phyloP scores from a whole-genome alignment of 208 protist species.

The Crithidia mellificae region DNA sequence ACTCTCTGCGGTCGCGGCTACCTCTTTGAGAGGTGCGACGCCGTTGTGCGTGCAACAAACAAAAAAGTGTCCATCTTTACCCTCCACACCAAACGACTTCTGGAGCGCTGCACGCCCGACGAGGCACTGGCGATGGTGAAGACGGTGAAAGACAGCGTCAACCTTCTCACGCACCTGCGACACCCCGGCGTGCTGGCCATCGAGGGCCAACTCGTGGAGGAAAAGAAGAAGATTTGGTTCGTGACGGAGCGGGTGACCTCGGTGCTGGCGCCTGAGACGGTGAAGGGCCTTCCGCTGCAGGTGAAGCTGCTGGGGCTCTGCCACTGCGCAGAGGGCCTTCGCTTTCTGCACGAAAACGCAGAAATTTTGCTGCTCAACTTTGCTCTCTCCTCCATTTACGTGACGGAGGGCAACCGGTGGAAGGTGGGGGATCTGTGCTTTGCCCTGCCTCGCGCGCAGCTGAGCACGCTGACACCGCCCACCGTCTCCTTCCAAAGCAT shows the following conservation, averaged over 20 bases:
- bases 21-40: conserved; percentile 45
- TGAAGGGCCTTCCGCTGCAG: conserved; percentile 38
- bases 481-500: conserved; percentile 31
- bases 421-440: conserved; percentile 58
- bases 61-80: conserved; percentile 54
- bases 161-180: conserved; percentile 40
- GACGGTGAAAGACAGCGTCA: conserved; percentile 33
- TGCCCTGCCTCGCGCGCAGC: conserved; percentile 24
- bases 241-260: conserved; percentile 52
- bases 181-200: conserved; percentile 50
- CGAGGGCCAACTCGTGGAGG: conserved; percentile 42
- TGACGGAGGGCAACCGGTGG: conserved; percentile 50
- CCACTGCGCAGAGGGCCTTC: conserved; percentile 45
- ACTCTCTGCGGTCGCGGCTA: conserved; percentile 36
- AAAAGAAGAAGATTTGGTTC: conserved; percentile 45
- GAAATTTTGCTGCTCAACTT: conserved; percentile 60
- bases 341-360: conserved; percentile 56
- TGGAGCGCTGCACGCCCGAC: conserved; percentile 28
- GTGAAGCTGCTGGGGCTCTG: conserved; percentile 45
- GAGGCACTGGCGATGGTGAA: conserved; percentile 35
- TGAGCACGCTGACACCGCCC: conserved; percentile 6
- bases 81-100: conserved; percentile 34
- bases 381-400: conserved; percentile 43
- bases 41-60: conserved; percentile 36
- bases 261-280: conserved; percentile 27